Percentiles rank a stretch among this genome's conserved stretches.
phyloP scores from a whole-genome alignment of 1,284 basidiomycete species.

The Heimioporus retisporus region DNA sequence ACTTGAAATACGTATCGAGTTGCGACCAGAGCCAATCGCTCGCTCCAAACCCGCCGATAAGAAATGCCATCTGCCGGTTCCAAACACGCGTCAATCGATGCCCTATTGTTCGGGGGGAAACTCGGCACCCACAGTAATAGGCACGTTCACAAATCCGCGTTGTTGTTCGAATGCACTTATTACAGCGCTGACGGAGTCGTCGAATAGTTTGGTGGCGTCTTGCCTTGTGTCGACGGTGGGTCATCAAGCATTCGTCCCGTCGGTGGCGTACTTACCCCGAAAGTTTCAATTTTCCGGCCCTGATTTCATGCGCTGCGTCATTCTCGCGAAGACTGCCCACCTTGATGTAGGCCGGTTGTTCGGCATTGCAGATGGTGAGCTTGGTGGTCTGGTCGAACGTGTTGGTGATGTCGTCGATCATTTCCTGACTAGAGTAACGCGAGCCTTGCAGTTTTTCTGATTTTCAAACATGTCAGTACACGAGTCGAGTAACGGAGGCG shows the following conservation, averaged over 20 bases:
- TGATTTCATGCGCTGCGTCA: conserved; percentile 1
- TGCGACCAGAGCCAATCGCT: conserved; percentile 54
- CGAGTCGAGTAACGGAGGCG: conserved; percentile 20
- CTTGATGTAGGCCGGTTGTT: conserved; percentile 19
- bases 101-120: no score
- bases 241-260: conserved; percentile 1
- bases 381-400: conserved; percentile 23
- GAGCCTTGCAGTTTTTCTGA: conserved; percentile 40
- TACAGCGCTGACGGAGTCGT: conserved; percentile 42
- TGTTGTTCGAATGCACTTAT: conserved; percentile 46
- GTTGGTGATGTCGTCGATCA: conserved; percentile 17
- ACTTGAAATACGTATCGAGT: conserved; percentile 42
- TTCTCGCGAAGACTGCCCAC: conserved; percentile 10
- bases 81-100: neutral
- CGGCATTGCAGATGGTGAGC: conserved; percentile 13
- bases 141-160: conserved; percentile 27
- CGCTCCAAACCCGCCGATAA: conserved; percentile 55
- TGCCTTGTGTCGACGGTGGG: conserved; percentile 44
- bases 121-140: conserved; percentile 38
- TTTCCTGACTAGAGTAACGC: conserved; percentile 31
- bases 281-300: conserved; percentile 17
- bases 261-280: conserved; percentile 30
- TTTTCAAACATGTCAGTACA: neutral
- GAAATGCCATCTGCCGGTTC: conserved; percentile 28
- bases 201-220: conserved; percentile 55